Evolutionary conservation across 208 protist genomes (phyloP), one percentile per base, ranked within the genome.

Genomic region (Trypanosomatidae sp.): DNA sequence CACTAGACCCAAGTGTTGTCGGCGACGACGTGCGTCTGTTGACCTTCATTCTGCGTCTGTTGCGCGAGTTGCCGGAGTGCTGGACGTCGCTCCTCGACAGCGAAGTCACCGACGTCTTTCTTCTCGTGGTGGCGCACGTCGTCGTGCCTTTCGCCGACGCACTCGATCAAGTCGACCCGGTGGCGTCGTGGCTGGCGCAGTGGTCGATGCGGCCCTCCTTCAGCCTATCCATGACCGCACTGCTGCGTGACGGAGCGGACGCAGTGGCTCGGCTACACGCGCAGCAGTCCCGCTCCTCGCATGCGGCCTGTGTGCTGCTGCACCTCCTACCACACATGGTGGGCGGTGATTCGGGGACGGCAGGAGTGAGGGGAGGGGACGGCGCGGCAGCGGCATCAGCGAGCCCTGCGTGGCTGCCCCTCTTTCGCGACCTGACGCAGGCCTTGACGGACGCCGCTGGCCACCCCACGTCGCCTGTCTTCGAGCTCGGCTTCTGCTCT

Each of bases 181-280:
- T 41, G 3, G 86, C 82, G 15, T 28, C 30, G 58, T 93, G 89
- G 89, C 69, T 91, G 52, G 67, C 64, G 12, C 43, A 53, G 43
- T 85, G 87, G 74, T 66, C 71, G 17, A 46, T 66, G 58, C 81
- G 83, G 10, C 83, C 85, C 2, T 83, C 85, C 1, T 47, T 89
- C 1, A 28, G 60, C 2, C 44, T 69, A 12, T 43, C 73, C 7
- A 30, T 87, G 15, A 7, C 66, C 43, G 25, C 65, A 19, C 55
- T 83, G 33, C 19, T 69, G 1, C 33, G 39, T 0, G 33, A 30
- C 8, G 64, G 62, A 44, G 28, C n/a, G 7, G 41, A 2, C 8
- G 8, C 71, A 1, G 13, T 80, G 9, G n/a, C 41, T 4, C 49
- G 46, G 0, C 53, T 80, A 0, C 55, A 22, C 10, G 47, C 46